Evolutionary conservation across 2,329 filamentous ascomycete species (phyloP).

Genomic region (Aspergillus hortae): DNA sequence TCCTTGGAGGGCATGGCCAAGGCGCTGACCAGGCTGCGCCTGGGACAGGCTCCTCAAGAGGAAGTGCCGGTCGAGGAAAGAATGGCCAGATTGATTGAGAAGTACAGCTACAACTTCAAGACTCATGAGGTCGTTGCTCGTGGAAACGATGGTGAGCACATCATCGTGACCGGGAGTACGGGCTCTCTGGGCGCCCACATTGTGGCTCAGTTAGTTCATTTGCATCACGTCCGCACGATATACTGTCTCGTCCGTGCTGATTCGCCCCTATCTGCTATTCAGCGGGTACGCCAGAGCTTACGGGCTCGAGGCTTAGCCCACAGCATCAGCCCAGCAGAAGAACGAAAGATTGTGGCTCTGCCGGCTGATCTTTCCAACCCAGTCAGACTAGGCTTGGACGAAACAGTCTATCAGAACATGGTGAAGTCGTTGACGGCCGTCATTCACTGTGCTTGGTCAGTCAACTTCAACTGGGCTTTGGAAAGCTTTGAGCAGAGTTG

Average conservation of each 20-base stretch:
- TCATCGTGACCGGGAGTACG: conserved; percentile 60
- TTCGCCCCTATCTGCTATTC: conserved; percentile 37
- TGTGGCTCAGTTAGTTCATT: conserved; percentile 46
- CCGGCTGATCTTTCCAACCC: conserved; percentile 46
- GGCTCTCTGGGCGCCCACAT: conserved; percentile 63
- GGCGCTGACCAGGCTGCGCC: conserved; percentile 11
- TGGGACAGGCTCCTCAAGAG: conserved; percentile 5
- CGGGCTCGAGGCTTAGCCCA: conserved; percentile 14
- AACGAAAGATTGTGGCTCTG: conserved; percentile 45
- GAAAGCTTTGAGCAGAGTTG: conserved; percentile 54
- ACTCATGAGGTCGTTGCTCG: conserved; percentile 19
- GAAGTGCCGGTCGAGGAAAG: conserved; percentile 33
- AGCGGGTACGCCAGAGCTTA: conserved; percentile 46
- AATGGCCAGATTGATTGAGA: conserved; percentile 46
- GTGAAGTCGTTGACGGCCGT: conserved; percentile 47
- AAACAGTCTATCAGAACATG: conserved; percentile 39
- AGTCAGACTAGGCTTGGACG: conserved; percentile 46
- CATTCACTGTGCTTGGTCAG: conserved; percentile 65
- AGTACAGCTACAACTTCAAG: conserved; percentile 37
- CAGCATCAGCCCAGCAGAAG: conserved; percentile 11
- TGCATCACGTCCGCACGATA: conserved; percentile 29
- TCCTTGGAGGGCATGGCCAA: conserved; percentile 17
- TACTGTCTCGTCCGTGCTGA: conserved; percentile 56
- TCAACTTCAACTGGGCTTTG: conserved; percentile 60
- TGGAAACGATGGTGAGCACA: conserved; percentile 10